Base-by-base conservation (phyloP, 768 basidiomycete genomes). In the Podaxis sp. region DNA sequence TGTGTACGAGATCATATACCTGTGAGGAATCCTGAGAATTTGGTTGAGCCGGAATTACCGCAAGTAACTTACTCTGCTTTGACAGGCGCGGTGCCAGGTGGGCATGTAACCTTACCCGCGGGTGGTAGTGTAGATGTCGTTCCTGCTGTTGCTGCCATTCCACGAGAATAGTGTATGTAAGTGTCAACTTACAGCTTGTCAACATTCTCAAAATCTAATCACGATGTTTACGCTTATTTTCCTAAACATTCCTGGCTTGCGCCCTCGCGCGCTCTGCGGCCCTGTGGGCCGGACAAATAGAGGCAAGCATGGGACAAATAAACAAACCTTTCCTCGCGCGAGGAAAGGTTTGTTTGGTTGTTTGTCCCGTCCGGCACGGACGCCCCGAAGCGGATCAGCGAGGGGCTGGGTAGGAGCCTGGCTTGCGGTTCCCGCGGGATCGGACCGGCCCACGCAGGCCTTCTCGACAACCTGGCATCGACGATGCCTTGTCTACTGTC, bases 61-160 rank as follows among this genome's bases (percentile, higher is more conserved):
- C 27, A 43, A 43, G 50, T 19, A 57, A 70, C 73, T 66, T 66
- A 79, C 77, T 77, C 76, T 67, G 72, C 61, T 61, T 77, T 79
- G 0, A 79, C 71, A n/a, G 75, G 73, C 2, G 76, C 77, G 38
- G 75, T 76, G 56, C 76, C 77, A 40, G 71, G 57, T 17, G 73
- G 73, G 53, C 68, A 68, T 12, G 12, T 47, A 25, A 50, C 24
- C 22, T 22, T 36, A 55, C 12, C 54, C 22, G 15, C 9, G 1
- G 19, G 13, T 49, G 43, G 12, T 37, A 24, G n/a, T n/a, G 40
- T 17, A 17, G 27, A 38, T 11, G 27, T 53, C 27, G 19, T 33
- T 8, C 25, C 53, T 15, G 24, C 37, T 38, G 19, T 25, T 33
- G 46, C 6, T n/a, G 40, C 41, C 60, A 54, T 55, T 11, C 15